These are phyloP conservation scores for Daldinia decipiens DNA, from an alignment of 495 filamentous ascomycete species.

Conservation along the genomic window DNA sequence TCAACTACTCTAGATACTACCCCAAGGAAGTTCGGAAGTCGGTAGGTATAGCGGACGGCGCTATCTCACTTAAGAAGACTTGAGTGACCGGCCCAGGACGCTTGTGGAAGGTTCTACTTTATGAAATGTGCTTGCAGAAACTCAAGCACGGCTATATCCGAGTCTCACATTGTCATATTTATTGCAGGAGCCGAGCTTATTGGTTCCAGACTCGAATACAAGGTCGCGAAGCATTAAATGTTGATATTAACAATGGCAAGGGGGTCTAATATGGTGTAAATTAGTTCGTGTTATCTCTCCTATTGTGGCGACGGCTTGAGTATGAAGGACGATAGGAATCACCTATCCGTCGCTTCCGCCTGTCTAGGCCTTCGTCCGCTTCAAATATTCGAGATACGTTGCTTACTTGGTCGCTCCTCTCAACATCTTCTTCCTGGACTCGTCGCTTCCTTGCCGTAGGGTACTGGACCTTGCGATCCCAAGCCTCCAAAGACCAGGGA, in stretches of 20 bases:
- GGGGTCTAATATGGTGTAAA: constrained; percentile 22
- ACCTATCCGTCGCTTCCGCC: constrained; percentile 21
- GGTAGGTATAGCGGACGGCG: no score
- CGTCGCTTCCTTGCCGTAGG: constrained; percentile 36
- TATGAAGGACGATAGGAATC: constrained; percentile 46
- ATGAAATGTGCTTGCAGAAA: no score
- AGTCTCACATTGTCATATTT: not conserved
- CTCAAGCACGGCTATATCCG: not conserved
- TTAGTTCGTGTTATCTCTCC: constrained; percentile 15
- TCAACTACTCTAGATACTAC: no score
- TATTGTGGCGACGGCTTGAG: constrained; percentile 12
- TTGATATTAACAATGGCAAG: not conserved
- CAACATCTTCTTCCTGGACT: constrained; percentile 15
- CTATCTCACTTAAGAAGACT: no score
- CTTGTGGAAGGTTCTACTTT: no score
- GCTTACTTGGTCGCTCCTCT: not conserved
- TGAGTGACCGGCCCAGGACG: no score
- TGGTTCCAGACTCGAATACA: not conserved
- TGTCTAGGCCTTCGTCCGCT: not conserved
- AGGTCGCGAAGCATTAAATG: not conserved
- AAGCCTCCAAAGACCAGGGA: constrained; percentile 75
- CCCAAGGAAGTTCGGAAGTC: no score
- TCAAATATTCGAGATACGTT: not conserved
- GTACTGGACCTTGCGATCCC: constrained; percentile 88
- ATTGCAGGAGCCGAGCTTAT: not conserved